A percentile compares a stretch with the other conserved stretches of the same genome.
phyloP scores from a whole-genome alignment of 2,329 filamentous ascomycete genomes.

The Metarhizium brunneum region DNA sequence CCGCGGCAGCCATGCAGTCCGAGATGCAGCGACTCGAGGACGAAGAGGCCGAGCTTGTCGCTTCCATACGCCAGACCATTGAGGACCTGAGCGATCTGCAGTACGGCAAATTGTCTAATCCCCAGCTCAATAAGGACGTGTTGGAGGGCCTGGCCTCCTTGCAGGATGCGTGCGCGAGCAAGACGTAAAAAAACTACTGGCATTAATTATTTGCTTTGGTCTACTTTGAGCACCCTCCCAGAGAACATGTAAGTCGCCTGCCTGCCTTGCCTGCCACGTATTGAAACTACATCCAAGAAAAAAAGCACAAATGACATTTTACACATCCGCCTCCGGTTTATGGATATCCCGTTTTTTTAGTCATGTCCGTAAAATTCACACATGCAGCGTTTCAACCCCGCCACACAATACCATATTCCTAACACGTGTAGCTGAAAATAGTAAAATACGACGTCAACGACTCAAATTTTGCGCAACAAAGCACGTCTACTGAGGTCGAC shows the following conservation, averaged over 20 bases:
- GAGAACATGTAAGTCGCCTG: neutral
- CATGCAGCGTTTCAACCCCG: neutral
- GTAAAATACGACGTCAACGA: neutral
- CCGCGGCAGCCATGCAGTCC: constrained; percentile 54
- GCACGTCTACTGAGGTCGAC: constrained; percentile 1
- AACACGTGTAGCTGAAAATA: neutral
- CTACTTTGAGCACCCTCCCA: neutral
- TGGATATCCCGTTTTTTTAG: neutral
- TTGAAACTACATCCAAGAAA: neutral
- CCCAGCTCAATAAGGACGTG: constrained; percentile 54
- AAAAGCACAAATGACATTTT: neutral
- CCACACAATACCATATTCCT: neutral
- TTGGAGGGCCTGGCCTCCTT: constrained; percentile 49
- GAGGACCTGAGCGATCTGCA: constrained; percentile 72
- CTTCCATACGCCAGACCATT: constrained; percentile 55
- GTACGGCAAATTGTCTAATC: constrained; percentile 65
- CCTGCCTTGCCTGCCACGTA: no score
- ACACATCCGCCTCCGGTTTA: neutral
- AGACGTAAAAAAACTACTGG: constrained; percentile 14
- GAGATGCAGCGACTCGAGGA: constrained; percentile 58
- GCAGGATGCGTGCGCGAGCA: constrained; percentile 51
- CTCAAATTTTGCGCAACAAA: neutral
- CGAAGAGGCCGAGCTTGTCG: constrained; percentile 51
- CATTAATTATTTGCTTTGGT: neutral
- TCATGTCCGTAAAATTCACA: neutral